Evolutionary conservation across 2,329 filamentous ascomycete genomes (phyloP), one percentile per base, ranked within the genome.

Genomic region (Pyricularia sp.): DNA sequence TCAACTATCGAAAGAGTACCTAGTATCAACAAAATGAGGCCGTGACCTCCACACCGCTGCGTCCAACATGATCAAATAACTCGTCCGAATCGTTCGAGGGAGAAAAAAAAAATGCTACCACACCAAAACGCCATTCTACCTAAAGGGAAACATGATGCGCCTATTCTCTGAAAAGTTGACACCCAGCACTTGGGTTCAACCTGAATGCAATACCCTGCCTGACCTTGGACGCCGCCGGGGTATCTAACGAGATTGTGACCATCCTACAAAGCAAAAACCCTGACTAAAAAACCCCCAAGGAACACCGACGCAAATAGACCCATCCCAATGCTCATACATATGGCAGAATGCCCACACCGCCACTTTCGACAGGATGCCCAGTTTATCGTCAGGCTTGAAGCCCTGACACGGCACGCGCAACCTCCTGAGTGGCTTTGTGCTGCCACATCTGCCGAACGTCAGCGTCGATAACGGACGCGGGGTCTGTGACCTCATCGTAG

Each of bases 361-460:
- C 69, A 31, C 67, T 69, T 70, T 71, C 23, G 23, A 20, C 23
- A 31, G 42, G 14, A 58, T 67, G 64, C 33, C 33, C 36, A 11
- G 42, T 3, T 73, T 75, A 70, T 83, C n/a, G n/a, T n/a, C 76
- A 85, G 71, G 80, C 79, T 73, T 79, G 79, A 72, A 89, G 78
- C 71, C 84, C 83, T 68, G 85, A 84, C 68, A 97, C 83, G 20
- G 93, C 93, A 73, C 85, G 88, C 70, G 89, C 87, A 4, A 97
- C 94, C 79, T 97, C 93, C 64, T 89, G 86, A 23, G 84, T 86
- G 17, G 93, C 94, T 74, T 92, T 85, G 73, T 85, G 88, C 80
- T 96, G 92, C 85, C 93, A 93, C 65, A 85, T 85, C 72, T 86
- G 86, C 69, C 88, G 86, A 69, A 87, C 86, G 31, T 88, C 86